A percentile compares a stretch with the other conserved stretches of the same genome.
These are phyloP conservation scores for Pseudoturritis turrita DNA, from an alignment of 345 rosid genomes.

Conservation along the genomic window DNA sequence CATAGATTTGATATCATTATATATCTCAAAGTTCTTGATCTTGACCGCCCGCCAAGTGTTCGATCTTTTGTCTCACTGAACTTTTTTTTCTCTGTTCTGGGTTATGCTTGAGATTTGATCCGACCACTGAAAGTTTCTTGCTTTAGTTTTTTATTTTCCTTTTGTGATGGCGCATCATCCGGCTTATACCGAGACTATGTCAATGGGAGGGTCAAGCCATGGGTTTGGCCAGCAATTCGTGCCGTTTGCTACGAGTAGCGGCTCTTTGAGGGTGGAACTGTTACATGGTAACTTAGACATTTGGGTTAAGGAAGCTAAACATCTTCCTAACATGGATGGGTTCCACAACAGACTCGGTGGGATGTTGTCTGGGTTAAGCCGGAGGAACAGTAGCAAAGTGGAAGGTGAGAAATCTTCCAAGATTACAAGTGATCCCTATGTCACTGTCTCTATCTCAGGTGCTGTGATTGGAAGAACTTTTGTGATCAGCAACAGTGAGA, in stretches of 20 bases:
- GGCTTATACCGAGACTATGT: slow-evolving; percentile 37
- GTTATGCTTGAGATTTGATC: slow-evolving; percentile 11
- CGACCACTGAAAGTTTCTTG: neutral
- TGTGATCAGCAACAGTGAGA: slow-evolving; percentile 65
- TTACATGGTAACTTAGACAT: slow-evolving; percentile 86
- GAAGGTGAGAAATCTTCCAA: slow-evolving; percentile 47
- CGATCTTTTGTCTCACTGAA: slow-evolving; percentile 16
- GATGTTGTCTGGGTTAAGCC: slow-evolving; percentile 42
- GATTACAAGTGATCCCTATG: slow-evolving; percentile 91
- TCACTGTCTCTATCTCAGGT: slow-evolving; percentile 55
- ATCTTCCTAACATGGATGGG: slow-evolving; percentile 87
- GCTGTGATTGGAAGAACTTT: slow-evolving; percentile 86
- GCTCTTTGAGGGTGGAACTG: slow-evolving; percentile 47
- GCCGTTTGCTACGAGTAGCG: slow-evolving; percentile 52
- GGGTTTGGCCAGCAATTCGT: slow-evolving; percentile 49
- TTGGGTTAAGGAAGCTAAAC: slow-evolving; percentile 77
- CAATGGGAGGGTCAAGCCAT: slow-evolving; percentile 69
- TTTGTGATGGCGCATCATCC: slow-evolving; percentile 42
- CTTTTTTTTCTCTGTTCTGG: neutral
- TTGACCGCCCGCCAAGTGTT: slow-evolving; percentile 11
- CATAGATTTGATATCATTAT: neutral
- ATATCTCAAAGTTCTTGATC: neutral
- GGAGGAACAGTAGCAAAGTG: slow-evolving; percentile 45
- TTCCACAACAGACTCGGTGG: slow-evolving; percentile 69
- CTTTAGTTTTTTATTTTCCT: neutral